These are phyloP conservation scores for Puccinia horiana DNA, from an alignment of 1,284 basidiomycete genomes.

Conservation along the genomic window DNA sequence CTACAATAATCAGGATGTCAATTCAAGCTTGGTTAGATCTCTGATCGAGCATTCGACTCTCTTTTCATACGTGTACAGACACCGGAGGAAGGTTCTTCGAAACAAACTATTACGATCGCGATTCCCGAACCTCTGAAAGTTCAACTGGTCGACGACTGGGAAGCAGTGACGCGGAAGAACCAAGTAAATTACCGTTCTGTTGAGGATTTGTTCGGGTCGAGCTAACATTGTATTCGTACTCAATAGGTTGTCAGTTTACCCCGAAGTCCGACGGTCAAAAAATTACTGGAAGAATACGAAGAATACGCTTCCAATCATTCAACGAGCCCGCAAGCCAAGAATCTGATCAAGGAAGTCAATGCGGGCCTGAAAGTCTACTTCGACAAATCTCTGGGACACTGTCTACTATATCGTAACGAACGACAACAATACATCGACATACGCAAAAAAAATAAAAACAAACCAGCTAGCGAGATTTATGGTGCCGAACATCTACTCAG, in stretches of 20 bases:
- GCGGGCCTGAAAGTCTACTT: constrained; percentile 92
- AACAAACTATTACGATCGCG: constrained; percentile 81
- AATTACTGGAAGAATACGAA: constrained; percentile 78
- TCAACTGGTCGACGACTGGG: constrained; percentile 95
- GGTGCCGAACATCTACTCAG: constrained; percentile 91
- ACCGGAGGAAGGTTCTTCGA: constrained; percentile 64
- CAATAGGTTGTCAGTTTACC: constrained; percentile 81
- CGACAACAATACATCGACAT: constrained; percentile 85
- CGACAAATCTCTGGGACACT: constrained; percentile 83
- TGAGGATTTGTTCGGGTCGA: background rate
- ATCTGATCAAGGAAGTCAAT: constrained; percentile 72
- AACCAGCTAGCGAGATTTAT: constrained; percentile 78
- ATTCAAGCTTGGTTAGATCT: background rate
- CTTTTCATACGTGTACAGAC: background rate
- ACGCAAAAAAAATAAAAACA: constrained; percentile 68
- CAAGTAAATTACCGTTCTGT: constrained; percentile 64
- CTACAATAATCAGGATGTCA: constrained; percentile 17
- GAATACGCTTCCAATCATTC: constrained; percentile 62
- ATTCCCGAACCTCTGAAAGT: constrained; percentile 87
- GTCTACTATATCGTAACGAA: constrained; percentile 91
- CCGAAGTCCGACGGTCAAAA: constrained; percentile 74
- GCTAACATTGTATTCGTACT: background rate
- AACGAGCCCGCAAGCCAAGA: constrained; percentile 36
- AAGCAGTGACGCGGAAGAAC: constrained; percentile 90
- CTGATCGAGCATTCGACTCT: background rate